Base-by-base conservation (phyloP, 2,329 filamentous ascomycete genomes). In the Verticillium nonalfalfae region DNA sequence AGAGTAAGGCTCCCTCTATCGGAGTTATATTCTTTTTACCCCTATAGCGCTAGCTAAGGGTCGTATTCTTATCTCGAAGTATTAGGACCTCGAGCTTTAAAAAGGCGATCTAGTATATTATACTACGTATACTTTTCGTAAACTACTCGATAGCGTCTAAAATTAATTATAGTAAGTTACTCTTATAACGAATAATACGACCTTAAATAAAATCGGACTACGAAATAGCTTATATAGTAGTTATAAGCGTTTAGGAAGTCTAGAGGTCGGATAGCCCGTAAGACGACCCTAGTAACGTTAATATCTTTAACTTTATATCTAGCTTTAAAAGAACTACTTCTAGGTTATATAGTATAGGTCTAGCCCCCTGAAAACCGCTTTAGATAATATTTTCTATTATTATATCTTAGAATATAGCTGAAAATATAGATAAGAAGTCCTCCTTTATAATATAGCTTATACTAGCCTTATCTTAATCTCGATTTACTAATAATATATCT, bases 1-100 rank as follows among this genome's bases (percentile, higher is more conserved):
- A 38, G 35, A 38, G 4, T 38, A 21, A 39, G 31, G 21, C n/a
- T 35, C 56, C 55, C 54, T 45, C 50, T 56, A 56, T 26, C 56
- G 61, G 34, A 45, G 58, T 36, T 11, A 54, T 31, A 31, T 61
- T 55, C n/a, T 60, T 31, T 39, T 52, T 15, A 18, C 3, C 55
- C 40, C 39, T 59, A 59, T 56, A 38, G 33, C 36, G 56, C 57
- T 57, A 52, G 56, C 54, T 59, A 36, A 34, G 56, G 56, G 21
- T 56, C 31, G 45, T 10, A 38, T 61, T 57, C 39, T 56, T 56
- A 56, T 58, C 57, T 56, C 59, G 61, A 31, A 60, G 58, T 40
- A 59, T 1, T 69, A 85, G 68, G 87, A 26, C 3, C 3, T 26
- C 2, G 2, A 26, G 3, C 3, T 26, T 3, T 26, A 26, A 2